Conservation (phyloP, 176 grass and related monocot genomes). For the Typha latifolia region DNA sequence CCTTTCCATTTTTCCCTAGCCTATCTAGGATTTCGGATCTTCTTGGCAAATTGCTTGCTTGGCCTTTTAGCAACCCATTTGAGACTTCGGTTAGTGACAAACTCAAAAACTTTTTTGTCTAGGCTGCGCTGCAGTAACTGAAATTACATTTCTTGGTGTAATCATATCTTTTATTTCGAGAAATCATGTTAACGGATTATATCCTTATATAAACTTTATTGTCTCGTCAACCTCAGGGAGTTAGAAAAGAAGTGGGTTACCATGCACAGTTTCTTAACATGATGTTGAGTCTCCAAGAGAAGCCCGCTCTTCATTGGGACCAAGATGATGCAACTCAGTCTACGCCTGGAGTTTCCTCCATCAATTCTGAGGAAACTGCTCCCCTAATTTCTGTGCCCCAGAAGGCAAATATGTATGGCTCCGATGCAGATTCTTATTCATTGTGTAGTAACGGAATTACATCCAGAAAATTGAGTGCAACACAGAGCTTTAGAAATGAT, state of each 20-base stretch:
- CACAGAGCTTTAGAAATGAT: constrained; percentile 13
- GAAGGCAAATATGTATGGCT: constrained; percentile 6
- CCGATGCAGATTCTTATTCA: constrained; percentile 3
- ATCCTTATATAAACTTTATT: not conserved
- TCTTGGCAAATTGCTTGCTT: too few relatives aligned
- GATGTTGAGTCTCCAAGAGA: constrained; percentile 20
- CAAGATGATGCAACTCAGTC: not conserved
- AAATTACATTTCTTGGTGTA: not conserved
- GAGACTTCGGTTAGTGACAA: too few relatives aligned
- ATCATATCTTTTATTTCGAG: not conserved
- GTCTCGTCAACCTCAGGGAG: constrained; percentile 40
- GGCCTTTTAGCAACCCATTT: too few relatives aligned
- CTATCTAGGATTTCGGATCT: too few relatives aligned
- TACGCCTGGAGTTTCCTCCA: constrained; percentile 10
- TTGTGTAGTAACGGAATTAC: not conserved
- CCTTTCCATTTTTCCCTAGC: too few relatives aligned
- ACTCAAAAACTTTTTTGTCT: too few relatives aligned
- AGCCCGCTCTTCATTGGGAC: constrained; percentile 9
- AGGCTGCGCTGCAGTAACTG: too few relatives aligned
- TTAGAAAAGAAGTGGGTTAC: constrained; percentile 82
- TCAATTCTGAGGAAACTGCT: constrained; percentile 26
- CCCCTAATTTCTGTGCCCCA: constrained; percentile 24
- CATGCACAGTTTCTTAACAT: constrained; percentile 70
- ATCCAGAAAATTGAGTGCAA: not conserved
- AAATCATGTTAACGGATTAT: not conserved